Percentiles rank a stretch among this genome's conserved stretches.
Evolutionary conservation across 768 basidiomycete genomes (phyloP).

Genomic region (Phanerochaete carnosa): DNA sequence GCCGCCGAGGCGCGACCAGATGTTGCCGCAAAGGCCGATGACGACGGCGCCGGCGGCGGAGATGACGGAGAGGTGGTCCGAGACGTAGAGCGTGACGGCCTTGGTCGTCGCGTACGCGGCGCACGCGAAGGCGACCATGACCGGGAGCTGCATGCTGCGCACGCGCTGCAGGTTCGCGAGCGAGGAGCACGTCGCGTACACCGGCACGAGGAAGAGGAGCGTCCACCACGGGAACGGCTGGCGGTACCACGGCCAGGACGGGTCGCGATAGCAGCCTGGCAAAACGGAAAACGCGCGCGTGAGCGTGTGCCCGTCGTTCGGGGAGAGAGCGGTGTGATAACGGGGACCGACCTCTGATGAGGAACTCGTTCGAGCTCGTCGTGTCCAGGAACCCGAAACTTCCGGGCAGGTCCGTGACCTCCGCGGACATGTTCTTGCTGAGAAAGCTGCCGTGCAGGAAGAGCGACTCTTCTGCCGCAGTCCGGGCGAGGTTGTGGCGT

Average conservation of each 20-base stretch:
- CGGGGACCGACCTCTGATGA: slow-evolving; percentile 26
- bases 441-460: slow-evolving; percentile 51
- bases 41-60: slow-evolving; percentile 77
- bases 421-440: slow-evolving; percentile 19
- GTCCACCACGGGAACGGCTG: slow-evolving; percentile 82
- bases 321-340: background rate
- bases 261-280: slow-evolving; percentile 72
- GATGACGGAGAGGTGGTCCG: slow-evolving; percentile 68
- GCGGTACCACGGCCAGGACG: slow-evolving; percentile 72
- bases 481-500: slow-evolving; percentile 30
- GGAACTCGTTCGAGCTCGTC: slow-evolving; percentile 19
- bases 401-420: slow-evolving; percentile 21
- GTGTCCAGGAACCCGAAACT: slow-evolving; percentile 28
- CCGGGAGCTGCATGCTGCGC: slow-evolving; percentile 64
- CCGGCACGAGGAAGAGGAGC: slow-evolving; percentile 71
- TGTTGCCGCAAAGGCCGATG: slow-evolving; percentile 75
- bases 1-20: slow-evolving; percentile 71
- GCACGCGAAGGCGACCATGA: slow-evolving; percentile 80
- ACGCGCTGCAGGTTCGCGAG: slow-evolving; percentile 74
- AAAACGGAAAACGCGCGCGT: background rate
- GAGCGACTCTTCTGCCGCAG: slow-evolving; percentile 25
- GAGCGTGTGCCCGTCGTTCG: background rate
- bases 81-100: slow-evolving; percentile 55
- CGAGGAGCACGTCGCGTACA: slow-evolving; percentile 72
- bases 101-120: slow-evolving; percentile 70